Base-by-base conservation (phyloP, 1,284 basidiomycete species). In the Amylostereum areolatum region DNA sequence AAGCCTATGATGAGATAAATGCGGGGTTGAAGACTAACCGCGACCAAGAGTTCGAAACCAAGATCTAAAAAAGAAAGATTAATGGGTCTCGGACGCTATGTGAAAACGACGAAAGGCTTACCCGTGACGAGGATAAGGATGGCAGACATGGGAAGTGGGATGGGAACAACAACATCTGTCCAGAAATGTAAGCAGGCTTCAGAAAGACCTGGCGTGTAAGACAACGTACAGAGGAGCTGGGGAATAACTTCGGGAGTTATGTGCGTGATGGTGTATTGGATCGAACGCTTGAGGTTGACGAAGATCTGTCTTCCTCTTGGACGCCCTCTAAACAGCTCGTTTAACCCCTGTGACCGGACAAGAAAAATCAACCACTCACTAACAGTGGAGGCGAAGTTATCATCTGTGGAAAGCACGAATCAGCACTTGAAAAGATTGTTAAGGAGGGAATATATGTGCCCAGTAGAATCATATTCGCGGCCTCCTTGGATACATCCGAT, bases 401-500 rank as follows among this genome's bases (percentile, higher is more conserved):
- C 81, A 54, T 83, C 81, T 80, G 30, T 30, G 5, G 28, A 43
- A 48, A 32, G 12, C n/a, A n/a, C n/a, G n/a, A n/a, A n/a, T n/a
- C n/a, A n/a, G n/a, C n/a, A n/a, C 44, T 44, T 30, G 44, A 52
- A 18, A 53, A 40, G 41, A 47, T 11, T 32, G 32, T 24, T 24
- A 35, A 33, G 24, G 3, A 32, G 41, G 31, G 43, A 9, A 42
- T 33, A 41, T 34, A 53, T 66, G 50, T 56, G 77, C 80, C 80
- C 7, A 84, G 69, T 4, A 85, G 66, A 55, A 85, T 83, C 82
- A 86, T 84, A 61, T 87, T 80, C 1, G 83, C 83, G 8, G 83
- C 83, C 61, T 85, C 83, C 59, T 85, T 85, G 0, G 83, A 82
- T 11, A 85, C 83, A 55, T 85, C 83, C 3, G 81, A 83, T 18